phyloP scores from a whole-genome alignment of 768 basidiomycete genomes.

The Pleurotus djamor region DNA sequence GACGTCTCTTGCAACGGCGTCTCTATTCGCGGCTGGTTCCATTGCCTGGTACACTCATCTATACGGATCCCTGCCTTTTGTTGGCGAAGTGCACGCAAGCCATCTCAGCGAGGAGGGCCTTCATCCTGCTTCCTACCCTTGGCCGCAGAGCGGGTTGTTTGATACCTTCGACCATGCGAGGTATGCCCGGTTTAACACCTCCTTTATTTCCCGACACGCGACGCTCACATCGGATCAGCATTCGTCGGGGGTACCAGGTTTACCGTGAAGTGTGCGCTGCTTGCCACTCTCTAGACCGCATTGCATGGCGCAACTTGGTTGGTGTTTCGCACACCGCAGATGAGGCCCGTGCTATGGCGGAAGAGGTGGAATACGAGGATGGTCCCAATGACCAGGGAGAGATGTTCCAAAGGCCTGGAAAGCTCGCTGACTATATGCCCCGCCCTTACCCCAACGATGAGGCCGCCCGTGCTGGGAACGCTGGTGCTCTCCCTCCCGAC shows the following conservation, averaged over 20 bases:
- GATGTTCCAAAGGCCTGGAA: slow-evolving; percentile 99
- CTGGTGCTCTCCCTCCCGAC: slow-evolving; percentile 95
- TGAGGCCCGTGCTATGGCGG: slow-evolving; percentile 88
- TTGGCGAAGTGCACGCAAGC: slow-evolving; percentile 91
- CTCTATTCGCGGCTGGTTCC: slow-evolving; percentile 79
- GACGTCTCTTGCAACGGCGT: slow-evolving; percentile 71
- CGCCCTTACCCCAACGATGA: slow-evolving; percentile 96
- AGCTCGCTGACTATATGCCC: slow-evolving; percentile 97
- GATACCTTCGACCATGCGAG: slow-evolving; percentile 97
- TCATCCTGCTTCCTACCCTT: slow-evolving; percentile 84
- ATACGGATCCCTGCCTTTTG: slow-evolving; percentile 86
- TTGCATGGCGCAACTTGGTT: slow-evolving; percentile 99
- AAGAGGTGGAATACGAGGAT: slow-evolving; percentile 95
- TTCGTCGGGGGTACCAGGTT: slow-evolving; percentile 94
- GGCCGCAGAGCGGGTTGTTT: slow-evolving; percentile 85
- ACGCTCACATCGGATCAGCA: slow-evolving; percentile 43
- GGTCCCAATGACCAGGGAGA: slow-evolving; percentile 94
- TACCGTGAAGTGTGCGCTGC: slow-evolving; percentile 99
- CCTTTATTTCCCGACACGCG: slow-evolving; percentile 11
- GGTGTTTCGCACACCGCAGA: slow-evolving; percentile 96
- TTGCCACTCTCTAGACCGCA: slow-evolving; percentile 98
- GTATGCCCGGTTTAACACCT: slow-evolving; percentile 44
- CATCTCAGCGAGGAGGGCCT: slow-evolving; percentile 93
- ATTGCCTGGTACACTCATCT: slow-evolving; percentile 97
- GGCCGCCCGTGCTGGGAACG: slow-evolving; percentile 92